These are phyloP conservation scores for Mucuna pruriens DNA, from an alignment of 306 rosid genomes.

Conservation along the genomic window DNA sequence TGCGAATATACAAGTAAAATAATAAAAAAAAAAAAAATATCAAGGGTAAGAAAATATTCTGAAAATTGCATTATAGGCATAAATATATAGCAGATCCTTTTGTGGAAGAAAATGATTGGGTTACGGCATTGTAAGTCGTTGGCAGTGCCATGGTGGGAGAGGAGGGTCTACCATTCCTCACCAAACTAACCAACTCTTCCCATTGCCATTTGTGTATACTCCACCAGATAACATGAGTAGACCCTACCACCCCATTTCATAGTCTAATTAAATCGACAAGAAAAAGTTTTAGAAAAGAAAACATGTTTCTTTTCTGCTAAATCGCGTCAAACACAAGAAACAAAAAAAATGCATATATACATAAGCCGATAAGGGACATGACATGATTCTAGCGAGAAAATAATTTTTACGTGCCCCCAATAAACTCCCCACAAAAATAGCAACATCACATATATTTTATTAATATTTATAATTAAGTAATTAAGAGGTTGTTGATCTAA, in stretches of 20 bases:
- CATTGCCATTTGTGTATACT: slow-evolving; percentile 36
- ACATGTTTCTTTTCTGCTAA: slow-evolving; percentile 34
- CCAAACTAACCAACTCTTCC: slow-evolving; percentile 59
- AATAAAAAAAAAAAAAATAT: background rate
- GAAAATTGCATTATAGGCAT: slow-evolving; percentile 1
- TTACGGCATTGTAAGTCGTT: slow-evolving; percentile 38
- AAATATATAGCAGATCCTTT: background rate
- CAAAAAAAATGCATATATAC: background rate
- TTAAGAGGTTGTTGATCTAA: background rate
- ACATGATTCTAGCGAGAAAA: background rate
- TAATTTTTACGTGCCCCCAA: background rate
- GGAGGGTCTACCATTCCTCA: slow-evolving; percentile 40
- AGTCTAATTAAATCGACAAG: slow-evolving; percentile 33
- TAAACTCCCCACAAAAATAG: background rate
- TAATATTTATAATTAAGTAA: background rate
- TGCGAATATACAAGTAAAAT: background rate
- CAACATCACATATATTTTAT: background rate
- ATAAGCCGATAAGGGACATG: background rate
- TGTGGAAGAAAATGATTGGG: background rate
- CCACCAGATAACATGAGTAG: slow-evolving; percentile 38
- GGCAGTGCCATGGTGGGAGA: slow-evolving; percentile 45
- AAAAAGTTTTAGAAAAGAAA: background rate
- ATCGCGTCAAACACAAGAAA: slow-evolving; percentile 40
- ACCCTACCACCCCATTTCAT: slow-evolving; percentile 59
- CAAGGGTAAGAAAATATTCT: background rate